A percentile compares a stretch with the other conserved stretches of the same genome.
Evolutionary conservation across 495 filamentous ascomycete species (phyloP).

Genomic region (Tuber borchii): DNA sequence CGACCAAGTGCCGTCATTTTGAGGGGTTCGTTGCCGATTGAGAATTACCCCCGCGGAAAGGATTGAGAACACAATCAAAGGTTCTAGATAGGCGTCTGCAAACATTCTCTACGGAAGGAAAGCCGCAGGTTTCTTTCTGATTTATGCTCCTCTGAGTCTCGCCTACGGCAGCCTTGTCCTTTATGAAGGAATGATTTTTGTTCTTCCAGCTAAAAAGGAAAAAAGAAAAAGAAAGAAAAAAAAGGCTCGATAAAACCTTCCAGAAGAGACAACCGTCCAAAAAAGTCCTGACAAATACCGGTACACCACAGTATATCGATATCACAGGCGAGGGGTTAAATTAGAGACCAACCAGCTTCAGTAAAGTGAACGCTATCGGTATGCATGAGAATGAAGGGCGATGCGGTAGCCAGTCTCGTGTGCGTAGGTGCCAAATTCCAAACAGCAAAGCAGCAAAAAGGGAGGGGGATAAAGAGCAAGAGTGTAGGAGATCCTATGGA

Average conservation of each 20-base stretch:
- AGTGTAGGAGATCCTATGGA: background rate
- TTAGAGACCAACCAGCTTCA: background rate
- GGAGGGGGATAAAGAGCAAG: background rate
- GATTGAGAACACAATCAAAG: slow-evolving; percentile 33
- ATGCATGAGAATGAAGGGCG: background rate
- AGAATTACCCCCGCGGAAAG: slow-evolving; percentile 29
- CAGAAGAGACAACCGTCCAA: background rate
- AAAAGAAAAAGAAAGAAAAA: background rate
- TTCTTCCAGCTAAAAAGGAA: background rate
- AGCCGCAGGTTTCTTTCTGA: background rate
- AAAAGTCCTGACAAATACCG: background rate
- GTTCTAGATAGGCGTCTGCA: slow-evolving; percentile 32
- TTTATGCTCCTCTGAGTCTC: background rate
- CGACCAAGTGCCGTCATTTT: slow-evolving; percentile 18
- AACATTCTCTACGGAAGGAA: slow-evolving; percentile 9
- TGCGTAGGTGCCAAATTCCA: background rate
- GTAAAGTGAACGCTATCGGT: background rate
- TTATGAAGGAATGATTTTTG: background rate
- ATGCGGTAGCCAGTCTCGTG: background rate
- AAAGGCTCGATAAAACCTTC: background rate
- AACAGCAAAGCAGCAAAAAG: background rate
- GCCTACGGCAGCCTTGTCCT: background rate
- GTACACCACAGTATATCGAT: background rate
- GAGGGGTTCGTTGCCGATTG: slow-evolving; percentile 29
- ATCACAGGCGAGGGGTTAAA: background rate